These are phyloP conservation scores for Penicillium angulare DNA, from an alignment of 495 filamentous ascomycete species.

Conservation along the genomic window DNA sequence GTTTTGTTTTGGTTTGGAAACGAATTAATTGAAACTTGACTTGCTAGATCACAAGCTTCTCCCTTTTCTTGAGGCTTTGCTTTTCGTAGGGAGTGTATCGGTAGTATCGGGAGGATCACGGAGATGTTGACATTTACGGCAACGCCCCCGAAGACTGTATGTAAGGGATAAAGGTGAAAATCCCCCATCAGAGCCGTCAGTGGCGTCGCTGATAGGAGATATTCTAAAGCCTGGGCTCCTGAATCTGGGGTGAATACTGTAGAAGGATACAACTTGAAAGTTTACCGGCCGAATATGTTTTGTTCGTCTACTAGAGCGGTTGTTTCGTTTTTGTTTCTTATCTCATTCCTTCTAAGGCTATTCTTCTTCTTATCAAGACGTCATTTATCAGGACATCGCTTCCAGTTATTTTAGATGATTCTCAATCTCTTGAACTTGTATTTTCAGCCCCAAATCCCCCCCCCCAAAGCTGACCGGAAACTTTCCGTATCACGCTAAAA, in stretches of 20 bases:
- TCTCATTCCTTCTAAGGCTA: no score
- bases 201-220: slow-evolving; percentile 1
- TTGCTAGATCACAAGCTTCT: not conserved
- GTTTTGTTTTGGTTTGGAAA: not conserved
- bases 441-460: slow-evolving; percentile 6
- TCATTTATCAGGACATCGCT: no score
- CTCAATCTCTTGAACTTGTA: not conserved
- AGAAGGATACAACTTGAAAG: no score
- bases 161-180: not conserved
- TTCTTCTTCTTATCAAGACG: no score
- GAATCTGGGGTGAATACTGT: no score
- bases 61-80: not conserved
- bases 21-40: not conserved
- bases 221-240: no score
- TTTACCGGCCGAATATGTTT: not conserved
- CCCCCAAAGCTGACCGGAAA: not conserved
- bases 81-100: not conserved
- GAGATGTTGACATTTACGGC: slow-evolving; percentile 1
- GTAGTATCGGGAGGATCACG: not conserved
- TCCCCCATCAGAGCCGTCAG: not conserved
- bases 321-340: no score
- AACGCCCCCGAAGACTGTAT: not conserved
- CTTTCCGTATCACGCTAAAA: slow-evolving; percentile 10
- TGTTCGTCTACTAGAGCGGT: no score
- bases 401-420: no score